Evolutionary conservation across 1,284 basidiomycete species (phyloP).

Genomic region (Mycena sp.): DNA sequence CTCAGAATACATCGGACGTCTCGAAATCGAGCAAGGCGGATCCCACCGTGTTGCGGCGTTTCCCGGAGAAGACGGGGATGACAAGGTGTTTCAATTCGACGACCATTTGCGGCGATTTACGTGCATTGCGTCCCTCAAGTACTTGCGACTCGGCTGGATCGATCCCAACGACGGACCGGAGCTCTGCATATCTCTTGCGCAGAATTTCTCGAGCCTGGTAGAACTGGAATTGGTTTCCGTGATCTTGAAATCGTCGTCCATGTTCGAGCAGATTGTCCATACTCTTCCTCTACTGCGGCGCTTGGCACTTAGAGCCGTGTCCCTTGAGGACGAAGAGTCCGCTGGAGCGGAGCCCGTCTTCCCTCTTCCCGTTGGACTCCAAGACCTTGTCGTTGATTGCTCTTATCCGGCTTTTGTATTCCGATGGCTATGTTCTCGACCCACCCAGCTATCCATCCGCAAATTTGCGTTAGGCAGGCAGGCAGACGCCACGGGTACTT

Average conservation of each 20-base stretch:
- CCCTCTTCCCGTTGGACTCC: neutral
- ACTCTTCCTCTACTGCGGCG: slow-evolving; percentile 7
- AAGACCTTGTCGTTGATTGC: slow-evolving; percentile 2
- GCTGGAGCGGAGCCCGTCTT: neutral
- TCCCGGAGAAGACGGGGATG: neutral
- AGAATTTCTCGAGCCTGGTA: slow-evolving; percentile 7
- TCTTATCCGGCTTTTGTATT: neutral
- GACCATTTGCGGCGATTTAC: neutral
- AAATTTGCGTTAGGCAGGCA: neutral
- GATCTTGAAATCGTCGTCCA: slow-evolving; percentile 3
- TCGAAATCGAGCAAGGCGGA: slow-evolving; percentile 13
- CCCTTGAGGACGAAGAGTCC: neutral
- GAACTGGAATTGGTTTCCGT: slow-evolving; percentile 12
- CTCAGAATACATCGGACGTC: slow-evolving; percentile 15
- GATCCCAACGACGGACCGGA: neutral
- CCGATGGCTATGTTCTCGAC: neutral
- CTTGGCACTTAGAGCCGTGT: neutral
- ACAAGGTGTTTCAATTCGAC: slow-evolving; percentile 15
- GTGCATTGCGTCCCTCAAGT: slow-evolving; percentile 2
- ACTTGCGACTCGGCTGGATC: slow-evolving; percentile 9
- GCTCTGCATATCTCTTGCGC: neutral
- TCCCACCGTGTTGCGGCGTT: neutral
- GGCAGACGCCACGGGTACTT: neutral
- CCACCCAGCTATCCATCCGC: neutral
- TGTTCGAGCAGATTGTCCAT: neutral